These are phyloP conservation scores for Ephemerocybe angulata DNA, from an alignment of 768 basidiomycete genomes.

Conservation along the genomic window DNA sequence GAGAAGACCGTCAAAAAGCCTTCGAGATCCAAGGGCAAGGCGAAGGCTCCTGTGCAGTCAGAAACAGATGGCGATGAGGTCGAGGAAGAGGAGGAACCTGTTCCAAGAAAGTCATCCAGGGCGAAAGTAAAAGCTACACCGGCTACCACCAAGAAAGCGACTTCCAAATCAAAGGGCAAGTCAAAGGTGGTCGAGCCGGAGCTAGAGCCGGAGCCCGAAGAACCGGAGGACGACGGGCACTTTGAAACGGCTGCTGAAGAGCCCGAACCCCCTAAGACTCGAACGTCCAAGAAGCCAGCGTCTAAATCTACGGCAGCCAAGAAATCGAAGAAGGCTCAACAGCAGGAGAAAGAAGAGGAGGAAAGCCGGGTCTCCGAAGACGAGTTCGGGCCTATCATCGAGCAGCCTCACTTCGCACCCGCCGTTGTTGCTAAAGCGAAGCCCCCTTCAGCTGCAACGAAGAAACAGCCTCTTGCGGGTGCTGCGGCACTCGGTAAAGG, in stretches of 20 bases:
- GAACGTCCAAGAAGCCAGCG: slow-evolving; percentile 10
- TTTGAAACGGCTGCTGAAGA: neutral
- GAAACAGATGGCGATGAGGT: slow-evolving; percentile 20
- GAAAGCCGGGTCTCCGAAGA: neutral
- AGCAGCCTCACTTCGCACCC: neutral
- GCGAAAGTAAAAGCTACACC: slow-evolving; percentile 16
- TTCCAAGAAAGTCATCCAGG: slow-evolving; percentile 12
- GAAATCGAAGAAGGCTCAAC: neutral
- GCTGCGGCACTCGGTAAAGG: slow-evolving; percentile 9
- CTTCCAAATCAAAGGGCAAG: slow-evolving; percentile 20
- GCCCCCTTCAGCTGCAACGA: neutral
- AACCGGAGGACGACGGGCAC: slow-evolving; percentile 19
- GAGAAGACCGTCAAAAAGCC: slow-evolving; percentile 5
- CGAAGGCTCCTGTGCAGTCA: slow-evolving; percentile 15
- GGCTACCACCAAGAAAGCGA: slow-evolving; percentile 3
- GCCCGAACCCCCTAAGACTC: slow-evolving; percentile 9
- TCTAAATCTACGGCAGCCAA: slow-evolving; percentile 13
- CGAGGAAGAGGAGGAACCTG: slow-evolving; percentile 7
- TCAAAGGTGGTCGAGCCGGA: slow-evolving; percentile 15
- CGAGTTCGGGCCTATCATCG: slow-evolving; percentile 3
- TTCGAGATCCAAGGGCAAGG: slow-evolving; percentile 18
- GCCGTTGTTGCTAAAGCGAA: neutral
- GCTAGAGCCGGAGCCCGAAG: slow-evolving; percentile 15
- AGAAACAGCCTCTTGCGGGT: neutral
- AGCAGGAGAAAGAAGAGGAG: neutral